A percentile compares a stretch with the other conserved stretches of the same genome.
Evolutionary conservation across 2,329 filamentous ascomycete genomes (phyloP).

Genomic region (Ceratocystis destructans): DNA sequence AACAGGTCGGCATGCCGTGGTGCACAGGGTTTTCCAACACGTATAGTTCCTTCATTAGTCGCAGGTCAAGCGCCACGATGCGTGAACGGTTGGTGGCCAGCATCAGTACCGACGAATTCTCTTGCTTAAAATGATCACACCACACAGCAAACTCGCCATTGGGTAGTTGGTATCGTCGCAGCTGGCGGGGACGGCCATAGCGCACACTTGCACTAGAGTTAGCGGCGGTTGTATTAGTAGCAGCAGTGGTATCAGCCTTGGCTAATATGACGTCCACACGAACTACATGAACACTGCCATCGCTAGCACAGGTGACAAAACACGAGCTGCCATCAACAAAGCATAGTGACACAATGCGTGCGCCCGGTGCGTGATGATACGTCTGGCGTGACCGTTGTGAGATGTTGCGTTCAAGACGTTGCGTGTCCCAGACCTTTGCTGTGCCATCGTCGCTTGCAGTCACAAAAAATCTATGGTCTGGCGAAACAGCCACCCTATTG

Average conservation of each 20-base stretch:
- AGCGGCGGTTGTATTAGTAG: neutral
- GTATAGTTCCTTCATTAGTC: conserved; percentile 72
- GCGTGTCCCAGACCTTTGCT: conserved; percentile 88
- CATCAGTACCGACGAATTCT: conserved; percentile 65
- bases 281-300: conserved; percentile 81
- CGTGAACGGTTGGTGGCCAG: conserved; percentile 77
- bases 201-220: conserved; percentile 39
- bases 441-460: conserved; percentile 84
- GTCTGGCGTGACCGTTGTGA: conserved; percentile 77
- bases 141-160: conserved; percentile 67
- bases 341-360: conserved; percentile 65
- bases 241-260: neutral
- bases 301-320: conserved; percentile 78
- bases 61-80: conserved; percentile 70
- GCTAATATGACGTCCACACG: conserved; percentile 46
- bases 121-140: conserved; percentile 81
- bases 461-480: conserved; percentile 88
- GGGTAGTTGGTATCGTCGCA: conserved; percentile 70
- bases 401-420: conserved; percentile 78
- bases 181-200: conserved; percentile 62
- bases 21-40: conserved; percentile 75
- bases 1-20: conserved; percentile 82
- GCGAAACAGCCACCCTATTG: conserved; percentile 67
- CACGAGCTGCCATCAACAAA: conserved; percentile 92
- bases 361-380: conserved; percentile 57